Percentiles rank a stretch among this genome's conserved stretches.
Evolutionary conservation across 2,329 filamentous ascomycete species (phyloP).

Genomic region (Ophiosphaerella herpotricha): DNA sequence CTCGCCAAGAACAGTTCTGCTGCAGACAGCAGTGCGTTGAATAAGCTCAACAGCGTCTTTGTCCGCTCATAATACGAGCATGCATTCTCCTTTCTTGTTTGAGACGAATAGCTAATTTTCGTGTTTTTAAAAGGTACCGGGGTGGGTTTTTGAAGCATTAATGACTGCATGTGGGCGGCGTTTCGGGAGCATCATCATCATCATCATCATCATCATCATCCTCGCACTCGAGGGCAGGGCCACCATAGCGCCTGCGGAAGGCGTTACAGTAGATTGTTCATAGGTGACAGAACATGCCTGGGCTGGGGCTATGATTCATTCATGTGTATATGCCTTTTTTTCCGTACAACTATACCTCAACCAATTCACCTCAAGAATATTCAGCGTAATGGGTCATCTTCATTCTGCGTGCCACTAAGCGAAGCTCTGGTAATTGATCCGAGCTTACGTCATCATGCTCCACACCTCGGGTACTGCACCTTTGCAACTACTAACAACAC

Average conservation of each 20-base stretch:
- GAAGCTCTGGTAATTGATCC: not conserved
- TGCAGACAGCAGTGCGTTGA: slow-evolving; percentile 36
- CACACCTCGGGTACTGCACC: not conserved
- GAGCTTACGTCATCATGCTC: too few species aligned
- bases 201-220: not conserved
- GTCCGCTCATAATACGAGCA: slow-evolving; percentile 28
- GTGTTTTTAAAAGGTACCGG: slow-evolving; percentile 1
- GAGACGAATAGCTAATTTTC: not conserved
- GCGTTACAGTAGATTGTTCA: not conserved
- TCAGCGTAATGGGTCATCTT: slow-evolving; percentile 5
- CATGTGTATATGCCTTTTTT: not conserved
- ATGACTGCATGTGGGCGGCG: slow-evolving; percentile 36
- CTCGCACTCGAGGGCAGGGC: not conserved
- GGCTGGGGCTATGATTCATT: not conserved
- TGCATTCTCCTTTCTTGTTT: not conserved
- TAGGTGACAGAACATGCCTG: not conserved
- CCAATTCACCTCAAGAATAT: not conserved
- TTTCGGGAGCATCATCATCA: slow-evolving; percentile 14
- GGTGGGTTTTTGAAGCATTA: slow-evolving; percentile 22
- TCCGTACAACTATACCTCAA: not conserved
- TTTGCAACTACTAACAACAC: too few species aligned
- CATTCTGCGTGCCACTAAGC: slow-evolving; percentile 10
- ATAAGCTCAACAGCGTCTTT: slow-evolving; percentile 43
- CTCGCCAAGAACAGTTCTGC: slow-evolving; percentile 39
- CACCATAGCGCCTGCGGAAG: not conserved